These are phyloP conservation scores for Polytolypa hystricis DNA, from an alignment of 2,329 filamentous ascomycete species.

Conservation along the genomic window DNA sequence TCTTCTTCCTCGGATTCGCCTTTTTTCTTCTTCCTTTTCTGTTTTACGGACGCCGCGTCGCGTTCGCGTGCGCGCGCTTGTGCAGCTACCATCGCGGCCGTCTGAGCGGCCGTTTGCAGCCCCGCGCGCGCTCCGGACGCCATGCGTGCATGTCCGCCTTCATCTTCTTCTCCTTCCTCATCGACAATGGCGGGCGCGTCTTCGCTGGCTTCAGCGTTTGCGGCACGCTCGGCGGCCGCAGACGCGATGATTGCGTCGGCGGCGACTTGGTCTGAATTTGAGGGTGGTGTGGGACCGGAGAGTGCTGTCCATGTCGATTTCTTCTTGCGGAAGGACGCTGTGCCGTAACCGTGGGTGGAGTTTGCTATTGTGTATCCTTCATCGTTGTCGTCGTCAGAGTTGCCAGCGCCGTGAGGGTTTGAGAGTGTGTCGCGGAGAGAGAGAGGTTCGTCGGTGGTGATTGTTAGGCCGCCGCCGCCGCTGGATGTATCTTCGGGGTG, in stretches of 20 bases:
- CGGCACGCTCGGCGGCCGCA: conserved; percentile 55
- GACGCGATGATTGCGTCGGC: conserved; percentile 70
- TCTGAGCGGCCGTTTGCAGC: conserved; percentile 70
- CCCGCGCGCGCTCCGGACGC: conserved; percentile 79
- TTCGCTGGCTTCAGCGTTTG: conserved; percentile 36
- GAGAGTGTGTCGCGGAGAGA: conserved; percentile 21
- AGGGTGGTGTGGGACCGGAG: conserved; percentile 23
- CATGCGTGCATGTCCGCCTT: conserved; percentile 50
- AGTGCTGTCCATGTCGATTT: conserved; percentile 73
- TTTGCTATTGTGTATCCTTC: conserved; percentile 17
- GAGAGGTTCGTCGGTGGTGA: conserved; percentile 32
- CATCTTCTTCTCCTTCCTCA: conserved; percentile 24
- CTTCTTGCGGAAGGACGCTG: conserved; percentile 48
- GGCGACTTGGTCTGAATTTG: conserved; percentile 47
- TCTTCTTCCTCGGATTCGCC: conserved; percentile 1
- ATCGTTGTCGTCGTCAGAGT: conserved; percentile 21
- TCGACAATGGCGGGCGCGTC: conserved; percentile 34
- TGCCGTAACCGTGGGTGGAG: conserved; percentile 10
- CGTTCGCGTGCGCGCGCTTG: conserved; percentile 46
- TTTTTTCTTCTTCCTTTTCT: conserved; percentile 7
- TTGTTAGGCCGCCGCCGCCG: conserved; percentile 26
- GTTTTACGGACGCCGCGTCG: conserved; percentile 24
- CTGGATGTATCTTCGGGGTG: conserved; percentile 43
- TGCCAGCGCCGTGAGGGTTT: conserved; percentile 9
- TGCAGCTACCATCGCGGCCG: conserved; percentile 57